Percentiles rank a stretch among this genome's conserved stretches.
Evolutionary conservation across 2,329 filamentous ascomycete genomes (phyloP).

Genomic region (Aspergillus sp.): DNA sequence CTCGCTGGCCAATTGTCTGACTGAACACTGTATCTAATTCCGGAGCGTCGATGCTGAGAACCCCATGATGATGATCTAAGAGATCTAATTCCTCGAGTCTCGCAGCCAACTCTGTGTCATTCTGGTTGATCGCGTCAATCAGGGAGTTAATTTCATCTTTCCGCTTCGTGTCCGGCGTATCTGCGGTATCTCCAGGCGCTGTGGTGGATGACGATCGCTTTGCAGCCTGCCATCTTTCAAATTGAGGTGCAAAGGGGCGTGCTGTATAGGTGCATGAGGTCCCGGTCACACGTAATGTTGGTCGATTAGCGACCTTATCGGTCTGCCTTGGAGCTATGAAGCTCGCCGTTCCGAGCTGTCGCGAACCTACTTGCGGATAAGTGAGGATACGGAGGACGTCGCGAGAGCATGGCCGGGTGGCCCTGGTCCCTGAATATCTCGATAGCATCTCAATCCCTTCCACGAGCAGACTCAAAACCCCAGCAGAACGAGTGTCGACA

Average conservation of each 20-base stretch:
- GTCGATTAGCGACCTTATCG: constrained; percentile 8
- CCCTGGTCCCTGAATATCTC: constrained; percentile 22
- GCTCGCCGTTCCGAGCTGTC: constrained; percentile 18
- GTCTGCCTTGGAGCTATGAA: constrained; percentile 10
- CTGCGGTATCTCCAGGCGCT: neutral
- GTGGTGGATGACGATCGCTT: constrained; percentile 18
- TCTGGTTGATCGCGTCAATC: constrained; percentile 31
- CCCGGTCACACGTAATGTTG: constrained; percentile 1
- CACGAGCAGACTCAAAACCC: constrained; percentile 2
- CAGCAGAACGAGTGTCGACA: constrained; percentile 2
- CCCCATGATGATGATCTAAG: constrained; percentile 18
- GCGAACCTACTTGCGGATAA: constrained; percentile 14
- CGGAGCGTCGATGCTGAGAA: constrained; percentile 16
- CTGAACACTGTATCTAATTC: constrained; percentile 22
- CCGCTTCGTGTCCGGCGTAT: constrained; percentile 11
- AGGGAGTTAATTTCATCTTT: constrained; percentile 27
- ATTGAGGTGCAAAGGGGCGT: neutral
- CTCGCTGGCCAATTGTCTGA: constrained; percentile 23
- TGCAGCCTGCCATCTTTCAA: constrained; percentile 7
- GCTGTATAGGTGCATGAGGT: neutral
- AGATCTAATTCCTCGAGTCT: constrained; percentile 29
- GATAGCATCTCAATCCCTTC: constrained; percentile 28
- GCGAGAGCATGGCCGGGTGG: constrained; percentile 20
- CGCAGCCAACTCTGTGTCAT: constrained; percentile 26
- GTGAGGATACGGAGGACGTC: constrained; percentile 20